Base-by-base conservation (phyloP, 1,284 basidiomycete species). In the Cryptococcus sp. region DNA sequence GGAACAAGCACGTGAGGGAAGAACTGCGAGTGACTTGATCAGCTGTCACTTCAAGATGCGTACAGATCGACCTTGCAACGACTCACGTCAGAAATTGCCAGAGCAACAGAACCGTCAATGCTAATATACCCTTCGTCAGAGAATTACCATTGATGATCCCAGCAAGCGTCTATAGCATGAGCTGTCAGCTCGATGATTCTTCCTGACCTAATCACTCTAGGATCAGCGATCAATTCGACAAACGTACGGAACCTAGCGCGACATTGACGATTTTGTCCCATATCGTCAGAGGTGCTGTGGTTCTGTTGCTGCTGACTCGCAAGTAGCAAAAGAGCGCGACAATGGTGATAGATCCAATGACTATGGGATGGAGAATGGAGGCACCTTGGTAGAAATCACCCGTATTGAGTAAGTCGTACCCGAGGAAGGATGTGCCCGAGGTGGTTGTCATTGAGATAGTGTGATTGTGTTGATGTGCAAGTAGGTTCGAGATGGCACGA, bases 121-220 rank as follows among this genome's bases (percentile, higher is more conserved):
- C 46, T 20, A 67, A 20, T 13, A 67, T 25, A 15, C 65, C 65
- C 41, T 58, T 46, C 11, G 57, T 50, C 16, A 67, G 50, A 6
- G 42, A 49, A 27, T 58, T 62, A 11, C 65, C 65, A 48, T 60
- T 67, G 25, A 67, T 57, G 16, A 67, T 67, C n/a, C 60, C 63
- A 3, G 62, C 65, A 1, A 67, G 49, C n/a, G 61, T 62, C 30
- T 35, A 8, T 35, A 8, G 13, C 30, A 35, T 35, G 8, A 35
- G 13, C 13, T 35, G 30, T 35, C 7, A 35, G 30, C 30, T 35
- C 8, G 10, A 13, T 35, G 13, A 10, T 10, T 8, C 25, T 25
- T 25, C 6, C 25, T 25, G 30, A 13, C 30, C 13, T 13, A 2
- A 3, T 3, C 30, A 8, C 30, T 35, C 7, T 13, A 35, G 30